Evolutionary conservation across 2,329 filamentous ascomycete genomes (phyloP), one percentile per base, ranked within the genome.

Genomic region (Fusarium udum): DNA sequence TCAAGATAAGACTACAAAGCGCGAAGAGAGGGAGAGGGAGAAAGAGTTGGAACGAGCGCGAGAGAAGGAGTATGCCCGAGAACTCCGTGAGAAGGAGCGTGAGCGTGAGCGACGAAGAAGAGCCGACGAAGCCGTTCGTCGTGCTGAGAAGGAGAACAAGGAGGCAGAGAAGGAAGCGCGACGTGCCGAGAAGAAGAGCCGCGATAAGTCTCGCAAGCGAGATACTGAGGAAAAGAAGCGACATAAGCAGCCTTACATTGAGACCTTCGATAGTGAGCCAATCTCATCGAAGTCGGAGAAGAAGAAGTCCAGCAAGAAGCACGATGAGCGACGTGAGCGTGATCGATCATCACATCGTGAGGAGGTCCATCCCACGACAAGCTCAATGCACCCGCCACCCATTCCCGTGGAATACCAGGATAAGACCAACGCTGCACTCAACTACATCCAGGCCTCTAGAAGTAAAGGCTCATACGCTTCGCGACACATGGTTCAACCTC

Each of bases 1-100:
- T 61, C 81, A 81, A 40, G 85, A 87, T 57, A 84, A 84, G 73
- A 78, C 84, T 7, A 83, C 83, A 6, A 85, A 83, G 69, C 83
- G 82, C 49, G 85, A 85, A 55, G 78, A 82, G 42, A 77, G 78
- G 43, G 80, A 83, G 22, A 77, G 81, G 48, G 77, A 83, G 53
- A 74, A 81, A 28, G 80, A 83, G 22, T 76, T 75, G 8, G 82
- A 84, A n/a, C 82, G 82, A 18, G 73, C 77, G 26, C 61, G 72
- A 28, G 69, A 74, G 18, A 68, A 80, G 37, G 76, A 78, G 28
- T 70, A 76, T 11, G 75, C 73, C 4, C 73, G 73, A 7, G 72
- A 76, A 64, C 31, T 73, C 67, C 66, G 67, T 7, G 73, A 81
- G 75, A 79, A 28, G 77, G 81, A 55, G 63, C 71, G 28, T 36